Conservation (phyloP, 2,329 filamentous ascomycete species). For the Fusarium sp. region DNA sequence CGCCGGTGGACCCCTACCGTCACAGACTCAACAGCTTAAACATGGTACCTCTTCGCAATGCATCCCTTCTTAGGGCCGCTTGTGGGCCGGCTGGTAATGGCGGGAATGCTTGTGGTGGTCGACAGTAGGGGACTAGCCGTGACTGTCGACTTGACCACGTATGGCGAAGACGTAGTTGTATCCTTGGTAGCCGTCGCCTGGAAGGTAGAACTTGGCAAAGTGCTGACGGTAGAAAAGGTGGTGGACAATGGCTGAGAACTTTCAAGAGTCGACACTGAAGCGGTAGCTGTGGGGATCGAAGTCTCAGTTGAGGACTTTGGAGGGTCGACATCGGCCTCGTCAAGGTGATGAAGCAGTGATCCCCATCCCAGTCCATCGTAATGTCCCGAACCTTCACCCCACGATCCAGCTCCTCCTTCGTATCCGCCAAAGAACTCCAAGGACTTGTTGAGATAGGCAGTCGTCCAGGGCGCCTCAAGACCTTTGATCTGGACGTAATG, state of each 20-base stretch:
- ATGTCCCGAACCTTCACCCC: neutral
- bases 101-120: neutral
- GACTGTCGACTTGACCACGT: neutral
- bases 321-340: neutral
- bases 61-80: neutral
- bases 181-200: neutral
- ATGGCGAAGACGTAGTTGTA: neutral
- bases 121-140: neutral
- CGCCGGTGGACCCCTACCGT: neutral
- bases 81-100: neutral
- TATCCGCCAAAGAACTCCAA: conserved; percentile 8
- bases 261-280: neutral
- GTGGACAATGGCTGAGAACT: neutral
- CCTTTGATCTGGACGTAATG: conserved; percentile 33
- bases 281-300: neutral
- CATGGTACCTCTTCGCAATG: neutral
- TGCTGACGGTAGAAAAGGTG: neutral
- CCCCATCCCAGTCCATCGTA: conserved; percentile 20
- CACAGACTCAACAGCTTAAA: neutral
- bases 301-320: neutral
- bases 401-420: conserved; percentile 18
- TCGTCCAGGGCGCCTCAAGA: conserved; percentile 28
- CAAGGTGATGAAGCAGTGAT: conserved; percentile 18
- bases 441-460: conserved; percentile 15
- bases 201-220: neutral